phyloP scores from a whole-genome alignment of 2,329 filamentous ascomycete species.

The Hortaea sp. region DNA sequence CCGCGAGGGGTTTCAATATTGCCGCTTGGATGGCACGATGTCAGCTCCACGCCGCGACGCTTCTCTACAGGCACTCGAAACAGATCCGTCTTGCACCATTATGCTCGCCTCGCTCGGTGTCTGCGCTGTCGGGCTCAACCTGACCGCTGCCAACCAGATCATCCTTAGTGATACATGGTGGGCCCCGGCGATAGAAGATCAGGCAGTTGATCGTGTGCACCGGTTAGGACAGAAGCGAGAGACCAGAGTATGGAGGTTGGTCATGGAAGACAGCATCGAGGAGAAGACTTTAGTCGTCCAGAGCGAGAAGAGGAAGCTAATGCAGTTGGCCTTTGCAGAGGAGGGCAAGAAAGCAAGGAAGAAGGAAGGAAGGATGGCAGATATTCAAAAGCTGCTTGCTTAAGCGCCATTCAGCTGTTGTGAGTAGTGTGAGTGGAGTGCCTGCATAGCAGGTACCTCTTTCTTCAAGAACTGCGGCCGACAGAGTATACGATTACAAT shows the following conservation, averaged over 20 bases:
- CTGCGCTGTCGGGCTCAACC: slow-evolving; percentile 75
- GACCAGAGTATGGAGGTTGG: slow-evolving; percentile 69
- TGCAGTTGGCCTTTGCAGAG: slow-evolving; percentile 70
- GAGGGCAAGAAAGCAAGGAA: slow-evolving; percentile 41
- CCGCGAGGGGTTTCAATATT: slow-evolving; percentile 50
- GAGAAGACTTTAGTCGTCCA: slow-evolving; percentile 72
- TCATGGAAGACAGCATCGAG: slow-evolving; percentile 73
- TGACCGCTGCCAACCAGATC: slow-evolving; percentile 77
- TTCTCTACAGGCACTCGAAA: slow-evolving; percentile 57
- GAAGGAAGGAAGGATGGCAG: slow-evolving; percentile 36
- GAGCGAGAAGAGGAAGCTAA: slow-evolving; percentile 65
- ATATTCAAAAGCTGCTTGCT: slow-evolving; percentile 34
- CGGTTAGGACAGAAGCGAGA: slow-evolving; percentile 70
- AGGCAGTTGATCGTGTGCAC: slow-evolving; percentile 82
- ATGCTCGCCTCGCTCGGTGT: slow-evolving; percentile 75
- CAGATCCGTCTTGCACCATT: slow-evolving; percentile 57
- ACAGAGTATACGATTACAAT: no score
- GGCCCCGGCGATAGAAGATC: slow-evolving; percentile 83
- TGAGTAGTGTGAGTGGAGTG: no score
- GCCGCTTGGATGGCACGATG: slow-evolving; percentile 76
- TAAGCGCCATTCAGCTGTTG: not conserved
- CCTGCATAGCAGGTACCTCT: no score
- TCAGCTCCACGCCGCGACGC: slow-evolving; percentile 57
- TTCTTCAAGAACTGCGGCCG: no score
- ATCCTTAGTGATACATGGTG: slow-evolving; percentile 82